These are phyloP conservation scores for Paragyromitra xinjiangensis DNA, from an alignment of 495 filamentous ascomycete species.

Conservation along the genomic window DNA sequence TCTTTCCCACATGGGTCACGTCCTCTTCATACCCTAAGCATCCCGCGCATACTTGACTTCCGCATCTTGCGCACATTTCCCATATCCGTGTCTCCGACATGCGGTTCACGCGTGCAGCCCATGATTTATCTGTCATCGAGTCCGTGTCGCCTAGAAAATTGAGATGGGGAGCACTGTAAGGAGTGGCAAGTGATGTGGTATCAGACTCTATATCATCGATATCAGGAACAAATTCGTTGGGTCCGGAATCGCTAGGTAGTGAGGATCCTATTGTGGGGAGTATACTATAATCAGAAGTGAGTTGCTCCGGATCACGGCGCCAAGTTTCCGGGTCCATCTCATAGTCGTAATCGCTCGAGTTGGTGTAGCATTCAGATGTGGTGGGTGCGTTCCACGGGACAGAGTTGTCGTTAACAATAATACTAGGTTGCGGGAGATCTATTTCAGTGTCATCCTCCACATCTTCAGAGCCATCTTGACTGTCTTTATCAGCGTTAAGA, in stretches of 20 bases:
- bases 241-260: background rate
- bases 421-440: background rate
- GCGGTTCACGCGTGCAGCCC: background rate
- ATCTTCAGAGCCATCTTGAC: background rate
- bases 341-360: background rate
- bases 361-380: background rate
- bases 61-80: slow-evolving; percentile 36
- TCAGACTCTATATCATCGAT: background rate
- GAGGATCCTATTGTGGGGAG: too few species aligned
- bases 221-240: background rate
- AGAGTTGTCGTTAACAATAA: background rate
- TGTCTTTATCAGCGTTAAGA: background rate
- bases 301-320: background rate
- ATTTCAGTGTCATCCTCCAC: background rate
- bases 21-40: slow-evolving; percentile 47
- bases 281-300: background rate
- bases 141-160: background rate
- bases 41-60: slow-evolving; percentile 5
- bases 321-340: slow-evolving; percentile 22
- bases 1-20: background rate
- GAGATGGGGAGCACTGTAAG: background rate
- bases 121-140: background rate
- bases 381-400: background rate
- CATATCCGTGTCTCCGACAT: slow-evolving; percentile 47
- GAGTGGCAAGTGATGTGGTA: background rate